Evolutionary conservation across 2,329 filamentous ascomycete species (phyloP), one percentile per base, ranked within the genome.

Genomic region (Phialophora tarda): DNA sequence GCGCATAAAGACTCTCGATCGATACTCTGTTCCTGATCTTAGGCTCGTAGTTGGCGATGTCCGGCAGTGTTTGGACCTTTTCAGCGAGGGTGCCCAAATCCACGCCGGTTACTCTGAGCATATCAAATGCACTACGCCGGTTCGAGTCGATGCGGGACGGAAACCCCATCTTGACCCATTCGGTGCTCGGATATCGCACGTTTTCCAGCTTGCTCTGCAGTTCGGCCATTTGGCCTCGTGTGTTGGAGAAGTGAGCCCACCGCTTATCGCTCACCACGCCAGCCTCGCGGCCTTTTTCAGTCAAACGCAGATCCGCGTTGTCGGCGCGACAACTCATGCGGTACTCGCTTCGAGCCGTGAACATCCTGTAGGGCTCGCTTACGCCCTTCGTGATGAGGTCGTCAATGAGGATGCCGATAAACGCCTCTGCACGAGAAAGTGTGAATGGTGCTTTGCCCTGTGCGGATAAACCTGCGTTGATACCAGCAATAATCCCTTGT

Each of bases 401-500:
- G 78, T 99, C 95, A 74, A 99, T 93, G 93, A 99, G 97, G 80
- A 99, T 91, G 71, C 95, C 95, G 74, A 99, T 98, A 78, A 97
- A 99, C 12, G 92, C 93, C 77, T 99, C 94, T 1, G 91, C 89
- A 70, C 95, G 86, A 7, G 89, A 89, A 32, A 99, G 81, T 0
- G 86, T 86, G 67, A 96, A 83, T 0, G 88, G 84, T 1, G 83
- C 77, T 65, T 90, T 87, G 1, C 86, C 85, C 67, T 87, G 85
- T 0, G 93, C 87, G 1, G 89, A 85, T n/a, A 95, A 85, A 2
- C 94, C 95, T 0, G 95, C 95, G 75, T 99, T 99, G 74, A 94
- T 93, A 34, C 95, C 95, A 0, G 95, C 95, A 14, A 99, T 82
- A 55, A 99, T 85, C 10, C 95, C 95, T 78, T 99, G 95, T 0